Percentiles rank a stretch among this genome's conserved stretches.
phyloP scores from a whole-genome alignment of 2,329 filamentous ascomycete species.

The Mycosphaerella arachidis region DNA sequence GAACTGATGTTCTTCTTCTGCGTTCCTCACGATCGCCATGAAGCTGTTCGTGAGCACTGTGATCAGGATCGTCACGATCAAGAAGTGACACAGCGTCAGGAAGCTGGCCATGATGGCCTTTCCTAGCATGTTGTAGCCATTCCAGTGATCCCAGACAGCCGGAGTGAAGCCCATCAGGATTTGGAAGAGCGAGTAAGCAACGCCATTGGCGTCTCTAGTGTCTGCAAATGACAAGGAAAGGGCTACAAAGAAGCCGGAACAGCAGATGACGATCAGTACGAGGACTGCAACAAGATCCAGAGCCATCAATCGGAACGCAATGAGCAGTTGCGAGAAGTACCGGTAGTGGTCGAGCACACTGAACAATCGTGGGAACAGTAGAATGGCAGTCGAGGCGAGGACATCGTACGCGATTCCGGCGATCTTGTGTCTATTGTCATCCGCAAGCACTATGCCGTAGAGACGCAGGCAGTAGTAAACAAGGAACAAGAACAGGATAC shows the following conservation, averaged over 20 bases:
- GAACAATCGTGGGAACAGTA: conserved; percentile 86
- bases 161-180: conserved; percentile 95
- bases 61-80: conserved; percentile 89
- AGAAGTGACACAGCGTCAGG: conserved; percentile 89
- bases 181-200: conserved; percentile 90
- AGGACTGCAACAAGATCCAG: conserved; percentile 82
- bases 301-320: conserved; percentile 91
- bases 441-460: conserved; percentile 79
- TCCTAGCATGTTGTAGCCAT: conserved; percentile 73
- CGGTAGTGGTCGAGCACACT: conserved; percentile 91
- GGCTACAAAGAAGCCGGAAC: conserved; percentile 92
- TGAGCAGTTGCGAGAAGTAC: conserved; percentile 91
- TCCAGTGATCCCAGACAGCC: conserved; percentile 87
- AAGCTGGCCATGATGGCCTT: conserved; percentile 73
- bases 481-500: conserved; percentile 79
- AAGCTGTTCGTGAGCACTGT: conserved; percentile 96
- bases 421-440: conserved; percentile 62
- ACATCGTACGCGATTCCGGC: conserved; percentile 89
- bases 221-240: conserved; percentile 77
- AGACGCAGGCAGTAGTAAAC: conserved; percentile 86
- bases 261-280: conserved; percentile 76
- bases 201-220: conserved; percentile 63
- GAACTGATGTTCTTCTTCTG: conserved; percentile 86
- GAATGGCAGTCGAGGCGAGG: conserved; percentile 83
- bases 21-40: conserved; percentile 90